These are phyloP conservation scores for Coemansia sp. DNA, from an alignment of 192 early-diverging fungal species.

Conservation along the genomic window DNA sequence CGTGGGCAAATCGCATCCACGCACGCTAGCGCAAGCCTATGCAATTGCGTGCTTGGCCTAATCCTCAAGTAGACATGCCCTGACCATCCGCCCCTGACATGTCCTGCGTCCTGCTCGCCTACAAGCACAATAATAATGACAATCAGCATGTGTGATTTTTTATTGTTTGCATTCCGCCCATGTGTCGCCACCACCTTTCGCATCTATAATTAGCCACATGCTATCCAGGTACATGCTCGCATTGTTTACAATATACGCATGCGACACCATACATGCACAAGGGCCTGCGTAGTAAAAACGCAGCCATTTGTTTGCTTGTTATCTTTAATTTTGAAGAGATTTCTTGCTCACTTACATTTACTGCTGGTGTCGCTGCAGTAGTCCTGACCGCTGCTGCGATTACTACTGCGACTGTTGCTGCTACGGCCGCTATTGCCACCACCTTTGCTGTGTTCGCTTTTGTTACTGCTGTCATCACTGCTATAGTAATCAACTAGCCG, in stretches of 20 bases:
- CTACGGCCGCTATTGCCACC: conserved; percentile 7
- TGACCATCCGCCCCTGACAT: conserved; percentile 45
- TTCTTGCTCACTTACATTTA: conserved; percentile 5
- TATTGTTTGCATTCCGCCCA: background rate
- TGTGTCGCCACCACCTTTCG: background rate
- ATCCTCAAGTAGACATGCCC: conserved; percentile 37
- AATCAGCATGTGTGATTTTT: background rate
- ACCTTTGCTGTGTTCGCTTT: background rate
- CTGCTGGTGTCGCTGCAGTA: conserved; percentile 12
- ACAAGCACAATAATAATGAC: background rate
- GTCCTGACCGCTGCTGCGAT: background rate
- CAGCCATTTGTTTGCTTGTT: conserved; percentile 14
- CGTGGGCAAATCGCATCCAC: conserved; percentile 22
- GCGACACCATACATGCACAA: background rate
- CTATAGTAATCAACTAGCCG: conserved; percentile 42
- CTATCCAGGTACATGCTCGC: background rate
- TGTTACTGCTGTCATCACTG: conserved; percentile 39
- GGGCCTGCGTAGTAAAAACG: background rate
- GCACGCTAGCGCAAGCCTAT: conserved; percentile 12
- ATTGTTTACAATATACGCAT: conserved; percentile 6
- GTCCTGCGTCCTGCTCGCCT: conserved; percentile 21
- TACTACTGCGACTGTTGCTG: conserved; percentile 9
- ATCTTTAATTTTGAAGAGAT: background rate
- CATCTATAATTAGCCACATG: background rate
- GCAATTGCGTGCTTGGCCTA: conserved; percentile 5